Percentiles rank a stretch among this genome's conserved stretches.
phyloP scores from a whole-genome alignment of 345 rosid genomes.

The Arabidopsis thaliana region DNA sequence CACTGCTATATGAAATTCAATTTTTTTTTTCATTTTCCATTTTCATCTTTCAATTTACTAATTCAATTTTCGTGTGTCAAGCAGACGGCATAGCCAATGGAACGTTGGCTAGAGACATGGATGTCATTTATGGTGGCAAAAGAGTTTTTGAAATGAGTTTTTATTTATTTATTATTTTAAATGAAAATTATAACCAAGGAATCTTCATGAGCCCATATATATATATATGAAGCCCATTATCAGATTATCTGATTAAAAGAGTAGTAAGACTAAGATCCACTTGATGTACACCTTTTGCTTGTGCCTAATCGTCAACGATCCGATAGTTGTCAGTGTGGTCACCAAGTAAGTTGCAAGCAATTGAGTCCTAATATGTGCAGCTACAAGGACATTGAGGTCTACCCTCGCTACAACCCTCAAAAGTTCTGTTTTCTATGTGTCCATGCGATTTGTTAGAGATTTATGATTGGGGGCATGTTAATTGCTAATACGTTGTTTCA shows the following conservation, averaged over 20 bases:
- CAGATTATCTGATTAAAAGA: not conserved
- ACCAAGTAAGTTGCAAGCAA: no score
- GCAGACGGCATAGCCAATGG: not conserved
- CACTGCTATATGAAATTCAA: slow-evolving; percentile 15
- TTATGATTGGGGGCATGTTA: no score
- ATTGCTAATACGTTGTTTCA: no score
- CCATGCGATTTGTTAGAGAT: no score
- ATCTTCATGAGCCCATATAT: not conserved
- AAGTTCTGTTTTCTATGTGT: no score
- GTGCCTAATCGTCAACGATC: no score
- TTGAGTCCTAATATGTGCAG: no score
- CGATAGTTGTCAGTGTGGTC: no score
- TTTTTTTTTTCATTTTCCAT: not conserved
- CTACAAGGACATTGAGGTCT: no score
- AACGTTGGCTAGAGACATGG: slow-evolving; percentile 14
- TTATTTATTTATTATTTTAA: not conserved
- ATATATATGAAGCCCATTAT: not conserved
- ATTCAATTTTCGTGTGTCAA: slow-evolving; percentile 13
- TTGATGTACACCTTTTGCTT: no score
- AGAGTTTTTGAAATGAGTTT: not conserved
- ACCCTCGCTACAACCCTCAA: no score
- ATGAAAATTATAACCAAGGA: not conserved
- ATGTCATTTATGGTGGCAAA: slow-evolving; percentile 13
- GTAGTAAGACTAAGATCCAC: not conserved
- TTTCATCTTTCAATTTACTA: not conserved